phyloP scores from a whole-genome alignment of 495 filamentous ascomycete species.

The Tetracladium setigerum region DNA sequence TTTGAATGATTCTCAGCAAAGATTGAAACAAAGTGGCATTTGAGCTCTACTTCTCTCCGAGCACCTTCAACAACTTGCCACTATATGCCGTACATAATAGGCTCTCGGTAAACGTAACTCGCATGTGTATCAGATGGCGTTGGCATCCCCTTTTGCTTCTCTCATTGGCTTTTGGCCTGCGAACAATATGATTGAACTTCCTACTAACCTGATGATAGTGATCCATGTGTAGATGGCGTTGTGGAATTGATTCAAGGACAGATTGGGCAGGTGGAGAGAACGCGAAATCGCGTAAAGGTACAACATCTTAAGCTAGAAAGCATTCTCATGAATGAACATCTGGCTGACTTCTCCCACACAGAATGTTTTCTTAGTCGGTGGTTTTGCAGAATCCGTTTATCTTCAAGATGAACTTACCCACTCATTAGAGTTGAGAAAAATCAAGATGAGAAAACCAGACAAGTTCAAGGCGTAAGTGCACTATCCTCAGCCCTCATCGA shows the following conservation, averaged over 20 bases:
- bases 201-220: not conserved
- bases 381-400: constrained; percentile 9
- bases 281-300: constrained; percentile 3
- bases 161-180: too few species aligned
- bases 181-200: too few species aligned
- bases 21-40: too few species aligned
- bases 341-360: not conserved
- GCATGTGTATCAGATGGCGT: too few species aligned
- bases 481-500: too few species aligned
- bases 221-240: constrained; percentile 3
- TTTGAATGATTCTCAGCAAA: too few species aligned
- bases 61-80: too few species aligned
- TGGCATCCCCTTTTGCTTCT: too few species aligned
- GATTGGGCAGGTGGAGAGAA: not conserved
- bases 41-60: too few species aligned
- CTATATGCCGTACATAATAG: too few species aligned
- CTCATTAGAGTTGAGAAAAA: constrained; percentile 4
- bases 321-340: not conserved
- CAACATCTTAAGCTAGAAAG: not conserved
- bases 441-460: constrained; percentile 3
- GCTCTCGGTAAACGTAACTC: too few species aligned
- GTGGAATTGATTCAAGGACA: constrained; percentile 5
- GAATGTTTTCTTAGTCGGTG: constrained; percentile 13
- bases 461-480: constrained; percentile 8
- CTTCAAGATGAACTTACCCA: constrained; percentile 5